These are phyloP conservation scores for Rasamsonia emersonii DNA, from an alignment of 2,329 filamentous ascomycete species.

Conservation along the genomic window DNA sequence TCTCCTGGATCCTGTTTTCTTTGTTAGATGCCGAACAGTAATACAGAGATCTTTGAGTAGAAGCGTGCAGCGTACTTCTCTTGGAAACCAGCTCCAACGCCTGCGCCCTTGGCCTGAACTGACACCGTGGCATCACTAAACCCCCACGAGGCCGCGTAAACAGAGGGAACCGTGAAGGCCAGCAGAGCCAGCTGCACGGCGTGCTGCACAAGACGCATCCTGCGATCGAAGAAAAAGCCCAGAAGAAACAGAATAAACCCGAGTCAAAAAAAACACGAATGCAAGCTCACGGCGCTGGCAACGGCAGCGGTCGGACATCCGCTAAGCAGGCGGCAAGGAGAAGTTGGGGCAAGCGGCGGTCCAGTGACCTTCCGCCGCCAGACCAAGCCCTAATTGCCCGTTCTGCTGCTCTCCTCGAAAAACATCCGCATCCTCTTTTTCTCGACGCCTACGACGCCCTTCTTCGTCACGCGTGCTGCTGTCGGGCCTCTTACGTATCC, in stretches of 20 bases:
- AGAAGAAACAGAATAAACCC: slow-evolving; percentile 6
- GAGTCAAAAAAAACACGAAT: background rate
- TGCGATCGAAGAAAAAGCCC: background rate
- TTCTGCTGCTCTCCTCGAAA: slow-evolving; percentile 11
- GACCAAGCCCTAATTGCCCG: slow-evolving; percentile 32
- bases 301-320: background rate
- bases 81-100: slow-evolving; percentile 44
- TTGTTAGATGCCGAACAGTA: background rate
- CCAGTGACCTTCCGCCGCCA: slow-evolving; percentile 20
- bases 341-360: slow-evolving; percentile 19
- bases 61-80: slow-evolving; percentile 42
- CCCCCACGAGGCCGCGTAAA: slow-evolving; percentile 47
- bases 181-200: slow-evolving; percentile 29
- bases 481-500: too few relatives aligned
- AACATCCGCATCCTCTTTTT: slow-evolving; percentile 9
- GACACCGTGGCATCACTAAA: slow-evolving; percentile 57
- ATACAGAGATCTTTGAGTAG: background rate
- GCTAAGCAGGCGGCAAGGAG: slow-evolving; percentile 3
- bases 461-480: too few relatives aligned
- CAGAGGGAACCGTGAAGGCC: slow-evolving; percentile 26
- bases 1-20: slow-evolving; percentile 47
- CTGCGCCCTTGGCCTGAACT: slow-evolving; percentile 51
- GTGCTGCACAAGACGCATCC: slow-evolving; percentile 30
- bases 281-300: background rate
- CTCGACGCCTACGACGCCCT: slow-evolving; percentile 3